Evolutionary conservation across 2,329 filamentous ascomycete species (phyloP).

Genomic region (Sclerotinia nivalis): DNA sequence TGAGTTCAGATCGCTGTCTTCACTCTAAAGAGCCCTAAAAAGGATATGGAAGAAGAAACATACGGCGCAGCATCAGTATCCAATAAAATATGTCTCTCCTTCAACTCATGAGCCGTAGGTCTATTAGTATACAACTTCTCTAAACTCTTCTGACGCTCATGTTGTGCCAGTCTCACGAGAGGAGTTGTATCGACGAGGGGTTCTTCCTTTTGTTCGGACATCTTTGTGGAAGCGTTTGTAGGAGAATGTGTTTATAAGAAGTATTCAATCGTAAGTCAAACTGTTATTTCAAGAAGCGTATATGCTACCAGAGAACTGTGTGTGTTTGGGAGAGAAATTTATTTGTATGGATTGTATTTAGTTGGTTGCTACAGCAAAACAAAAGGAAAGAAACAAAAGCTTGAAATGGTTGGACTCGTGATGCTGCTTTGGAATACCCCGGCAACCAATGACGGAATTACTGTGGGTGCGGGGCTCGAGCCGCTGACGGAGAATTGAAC

Average conservation of each 20-base stretch:
- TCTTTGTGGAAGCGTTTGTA: slow-evolving; percentile 3
- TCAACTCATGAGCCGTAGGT: slow-evolving; percentile 64
- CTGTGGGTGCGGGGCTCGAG: background rate
- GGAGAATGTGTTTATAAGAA: no score
- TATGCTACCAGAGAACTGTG: background rate
- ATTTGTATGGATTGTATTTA: background rate
- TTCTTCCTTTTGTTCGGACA: slow-evolving; percentile 31
- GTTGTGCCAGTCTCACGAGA: slow-evolving; percentile 52
- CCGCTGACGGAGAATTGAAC: background rate
- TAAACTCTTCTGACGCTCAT: slow-evolving; percentile 65
- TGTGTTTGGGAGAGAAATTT: background rate
- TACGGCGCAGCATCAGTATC: slow-evolving; percentile 68
- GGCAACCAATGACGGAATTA: slow-evolving; percentile 10
- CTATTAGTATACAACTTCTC: slow-evolving; percentile 72
- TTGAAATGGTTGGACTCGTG: background rate
- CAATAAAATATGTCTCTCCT: slow-evolving; percentile 67
- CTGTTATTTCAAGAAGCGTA: background rate
- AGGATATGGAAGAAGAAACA: slow-evolving; percentile 33
- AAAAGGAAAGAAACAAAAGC: background rate
- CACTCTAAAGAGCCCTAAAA: no score
- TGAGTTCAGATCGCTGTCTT: no score
- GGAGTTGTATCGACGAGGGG: slow-evolving; percentile 47
- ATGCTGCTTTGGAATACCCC: background rate
- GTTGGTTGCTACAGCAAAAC: background rate
- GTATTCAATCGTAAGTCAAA: background rate